Conservation (phyloP, 257 asterid genomes). For the Solanum commersonii region DNA sequence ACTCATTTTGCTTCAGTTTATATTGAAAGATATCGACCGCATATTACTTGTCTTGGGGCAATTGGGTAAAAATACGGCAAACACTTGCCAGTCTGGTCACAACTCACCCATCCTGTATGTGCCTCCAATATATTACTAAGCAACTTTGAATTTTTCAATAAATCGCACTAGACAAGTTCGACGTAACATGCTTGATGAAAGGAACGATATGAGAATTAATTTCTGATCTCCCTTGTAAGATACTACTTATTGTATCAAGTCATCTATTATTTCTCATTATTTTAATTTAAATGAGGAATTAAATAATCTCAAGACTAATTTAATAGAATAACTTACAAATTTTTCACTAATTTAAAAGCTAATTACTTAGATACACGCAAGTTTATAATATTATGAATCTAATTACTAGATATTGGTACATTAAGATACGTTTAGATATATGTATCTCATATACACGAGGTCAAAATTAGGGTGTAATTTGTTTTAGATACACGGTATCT, state of each 20-base stretch:
- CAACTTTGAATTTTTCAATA: neutral
- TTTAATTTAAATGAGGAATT: neutral
- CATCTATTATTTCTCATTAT: too few species aligned
- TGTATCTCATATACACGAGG: too few species aligned
- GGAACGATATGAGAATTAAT: neutral
- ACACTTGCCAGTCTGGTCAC: neutral
- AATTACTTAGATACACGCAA: too few species aligned
- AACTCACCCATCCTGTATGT: neutral
- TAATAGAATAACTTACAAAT: too few species aligned
- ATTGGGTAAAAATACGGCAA: neutral
- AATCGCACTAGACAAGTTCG: neutral
- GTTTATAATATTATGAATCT: too few species aligned
- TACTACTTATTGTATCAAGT: neutral
- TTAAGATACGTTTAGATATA: too few species aligned
- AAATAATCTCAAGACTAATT: neutral
- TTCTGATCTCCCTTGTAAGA: too few species aligned
- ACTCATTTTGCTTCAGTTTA: neutral
- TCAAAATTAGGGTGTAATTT: neutral
- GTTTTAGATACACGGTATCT: too few species aligned
- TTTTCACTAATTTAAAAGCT: too few species aligned
- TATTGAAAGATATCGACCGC: neutral
- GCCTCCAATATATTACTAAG: neutral
- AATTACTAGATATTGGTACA: too few species aligned
- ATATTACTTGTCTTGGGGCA: neutral
- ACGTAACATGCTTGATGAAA: rapidly evolving